A percentile compares a stretch with the other conserved stretches of the same genome.
Conservation (phyloP, 352 stramenopile genomes). For the Pythium rishiriense region DNA sequence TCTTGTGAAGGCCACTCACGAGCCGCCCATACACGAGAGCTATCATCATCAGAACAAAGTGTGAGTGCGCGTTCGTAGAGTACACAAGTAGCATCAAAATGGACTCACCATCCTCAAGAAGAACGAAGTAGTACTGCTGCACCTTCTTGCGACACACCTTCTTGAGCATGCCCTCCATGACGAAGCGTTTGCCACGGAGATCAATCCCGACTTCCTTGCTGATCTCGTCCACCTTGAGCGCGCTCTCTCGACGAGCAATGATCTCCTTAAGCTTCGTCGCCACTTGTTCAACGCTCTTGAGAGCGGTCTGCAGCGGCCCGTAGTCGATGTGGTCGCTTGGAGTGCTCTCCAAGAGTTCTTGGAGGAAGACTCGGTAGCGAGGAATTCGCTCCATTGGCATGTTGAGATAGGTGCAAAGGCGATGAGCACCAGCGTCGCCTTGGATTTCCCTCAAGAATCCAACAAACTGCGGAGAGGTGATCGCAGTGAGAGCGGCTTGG, state of each 20-base stretch:
- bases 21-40: conserved; percentile 73
- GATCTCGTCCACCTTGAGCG: conserved; percentile 58
- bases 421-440: conserved; percentile 56
- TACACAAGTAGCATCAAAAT: not conserved
- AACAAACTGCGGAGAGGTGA: conserved; percentile 75
- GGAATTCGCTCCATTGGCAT: conserved; percentile 88
- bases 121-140: conserved; percentile 81
- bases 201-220: conserved; percentile 68
- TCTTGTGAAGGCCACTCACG: conserved; percentile 63
- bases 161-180: conserved; percentile 76
- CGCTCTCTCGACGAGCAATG: conserved; percentile 70
- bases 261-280: conserved; percentile 82
- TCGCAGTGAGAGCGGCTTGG: conserved; percentile 61
- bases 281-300: conserved; percentile 74
- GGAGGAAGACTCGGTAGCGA: conserved; percentile 80
- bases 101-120: conserved; percentile 77
- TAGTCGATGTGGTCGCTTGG: conserved; percentile 73
- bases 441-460: conserved; percentile 75
- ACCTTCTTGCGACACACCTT: conserved; percentile 88
- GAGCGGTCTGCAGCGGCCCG: conserved; percentile 63
- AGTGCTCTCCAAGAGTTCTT: conserved; percentile 74
- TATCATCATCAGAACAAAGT: conserved; percentile 17
- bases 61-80: not conserved
- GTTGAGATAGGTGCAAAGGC: conserved; percentile 76
- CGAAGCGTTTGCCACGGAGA: conserved; percentile 59